phyloP scores from a whole-genome alignment of 129 eudicot species.

The Chrysanthemum seticuspe region DNA sequence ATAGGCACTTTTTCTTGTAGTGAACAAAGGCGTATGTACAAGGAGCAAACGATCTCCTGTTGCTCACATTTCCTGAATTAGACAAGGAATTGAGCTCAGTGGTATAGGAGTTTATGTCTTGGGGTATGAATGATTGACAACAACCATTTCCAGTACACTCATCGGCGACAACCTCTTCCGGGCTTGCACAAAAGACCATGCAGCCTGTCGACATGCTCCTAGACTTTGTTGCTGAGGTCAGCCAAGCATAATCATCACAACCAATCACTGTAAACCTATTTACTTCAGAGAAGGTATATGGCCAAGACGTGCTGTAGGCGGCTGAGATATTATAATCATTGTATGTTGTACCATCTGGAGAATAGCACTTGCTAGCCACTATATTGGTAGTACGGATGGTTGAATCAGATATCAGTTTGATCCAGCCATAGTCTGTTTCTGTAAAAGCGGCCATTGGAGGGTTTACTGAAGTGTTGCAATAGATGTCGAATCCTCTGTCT shows the following conservation, averaged over 20 bases:
- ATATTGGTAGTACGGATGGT: slow-evolving; percentile 12
- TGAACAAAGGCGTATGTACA: too few relatives aligned
- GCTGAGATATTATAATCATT: too few relatives aligned
- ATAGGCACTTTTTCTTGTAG: too few relatives aligned
- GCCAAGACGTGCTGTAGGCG: too few relatives aligned
- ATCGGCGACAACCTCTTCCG: slow-evolving; percentile 12
- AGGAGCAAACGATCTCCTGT: too few relatives aligned
- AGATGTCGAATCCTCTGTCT: slow-evolving; percentile 28
- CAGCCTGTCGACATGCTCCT: slow-evolving; percentile 28
- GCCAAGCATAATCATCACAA: slow-evolving; percentile 32
- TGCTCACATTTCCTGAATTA: too few relatives aligned
- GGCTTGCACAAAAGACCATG: not conserved
- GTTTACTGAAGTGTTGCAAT: slow-evolving; percentile 20
- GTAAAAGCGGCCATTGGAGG: slow-evolving; percentile 8
- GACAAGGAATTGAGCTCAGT: too few relatives aligned
- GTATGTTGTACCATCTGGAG: not conserved
- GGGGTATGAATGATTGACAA: slow-evolving; percentile 36
- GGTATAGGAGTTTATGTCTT: too few relatives aligned
- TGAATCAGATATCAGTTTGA: slow-evolving; percentile 24
- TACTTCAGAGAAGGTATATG: slow-evolving; percentile 30
- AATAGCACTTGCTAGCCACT: slow-evolving; percentile 20
- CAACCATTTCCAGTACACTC: slow-evolving; percentile 50
- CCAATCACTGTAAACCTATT: slow-evolving; percentile 42
- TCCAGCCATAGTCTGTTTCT: not conserved
- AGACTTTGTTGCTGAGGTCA: not conserved